Evolutionary conservation across 129 eudicot genomes (phyloP).

Genomic region (Mikania micrantha): DNA sequence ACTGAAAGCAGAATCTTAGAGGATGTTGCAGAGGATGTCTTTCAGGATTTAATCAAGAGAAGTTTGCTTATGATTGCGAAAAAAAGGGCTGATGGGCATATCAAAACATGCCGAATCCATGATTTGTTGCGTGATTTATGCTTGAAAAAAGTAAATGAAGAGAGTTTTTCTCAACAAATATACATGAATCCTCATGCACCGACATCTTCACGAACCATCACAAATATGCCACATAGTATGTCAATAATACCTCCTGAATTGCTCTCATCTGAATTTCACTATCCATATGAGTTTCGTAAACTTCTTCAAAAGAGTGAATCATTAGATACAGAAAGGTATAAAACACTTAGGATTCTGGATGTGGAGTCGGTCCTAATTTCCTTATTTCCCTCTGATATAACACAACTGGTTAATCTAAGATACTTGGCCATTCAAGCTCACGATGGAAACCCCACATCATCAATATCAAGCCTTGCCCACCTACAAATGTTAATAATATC

Average conservation of each 20-base stretch:
- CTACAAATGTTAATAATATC: slow-evolving; percentile 21
- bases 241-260: background rate
- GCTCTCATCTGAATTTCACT: slow-evolving; percentile 4
- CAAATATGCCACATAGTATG: background rate
- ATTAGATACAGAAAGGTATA: background rate
- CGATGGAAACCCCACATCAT: background rate
- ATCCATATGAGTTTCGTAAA: background rate
- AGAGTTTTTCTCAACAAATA: background rate
- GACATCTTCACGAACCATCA: background rate
- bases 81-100: slow-evolving; percentile 12
- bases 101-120: slow-evolving; percentile 31
- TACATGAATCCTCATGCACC: background rate
- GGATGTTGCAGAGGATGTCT: slow-evolving; percentile 17
- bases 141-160: slow-evolving; percentile 17
- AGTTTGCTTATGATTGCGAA: slow-evolving; percentile 17
- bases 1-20: slow-evolving; percentile 4
- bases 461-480: slow-evolving; percentile 22
- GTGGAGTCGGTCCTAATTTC: background rate
- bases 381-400: slow-evolving; percentile 4
- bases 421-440: slow-evolving; percentile 23
- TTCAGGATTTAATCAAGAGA: slow-evolving; percentile 22
- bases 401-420: slow-evolving; percentile 16
- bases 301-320: background rate
- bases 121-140: slow-evolving; percentile 28
- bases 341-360: slow-evolving; percentile 19